phyloP scores from a whole-genome alignment of 2,329 filamentous ascomycete genomes.

The Tolypocladium endophyticum region DNA sequence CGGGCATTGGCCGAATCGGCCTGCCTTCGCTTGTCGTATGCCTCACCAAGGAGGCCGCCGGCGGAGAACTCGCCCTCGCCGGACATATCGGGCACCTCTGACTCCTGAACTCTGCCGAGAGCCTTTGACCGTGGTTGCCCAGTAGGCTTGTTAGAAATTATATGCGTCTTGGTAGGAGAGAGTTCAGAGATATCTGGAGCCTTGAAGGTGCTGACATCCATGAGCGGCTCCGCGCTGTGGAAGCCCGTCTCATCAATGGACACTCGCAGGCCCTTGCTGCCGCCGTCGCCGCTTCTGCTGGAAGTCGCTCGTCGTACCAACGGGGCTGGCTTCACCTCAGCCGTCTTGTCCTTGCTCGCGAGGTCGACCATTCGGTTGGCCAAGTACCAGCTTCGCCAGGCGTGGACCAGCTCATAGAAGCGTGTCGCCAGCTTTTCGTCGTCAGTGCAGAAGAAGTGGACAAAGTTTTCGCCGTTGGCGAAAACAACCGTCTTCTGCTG shows the following conservation, averaged over 20 bases:
- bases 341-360: slow-evolving; percentile 23
- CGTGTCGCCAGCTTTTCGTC: slow-evolving; percentile 54
- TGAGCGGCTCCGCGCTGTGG: slow-evolving; percentile 4
- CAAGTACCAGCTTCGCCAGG: slow-evolving; percentile 88
- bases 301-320: neutral
- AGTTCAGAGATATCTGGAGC: slow-evolving; percentile 2
- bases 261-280: slow-evolving; percentile 30
- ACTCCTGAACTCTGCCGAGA: neutral
- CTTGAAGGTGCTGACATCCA: slow-evolving; percentile 8
- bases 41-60: slow-evolving; percentile 39
- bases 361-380: slow-evolving; percentile 55
- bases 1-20: slow-evolving; percentile 14
- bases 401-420: slow-evolving; percentile 63
- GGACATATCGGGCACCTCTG: neutral
- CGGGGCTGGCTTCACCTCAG: slow-evolving; percentile 4
- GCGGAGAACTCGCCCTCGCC: slow-evolving; percentile 34
- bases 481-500: slow-evolving; percentile 85
- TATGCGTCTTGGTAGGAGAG: neutral
- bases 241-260: slow-evolving; percentile 3
- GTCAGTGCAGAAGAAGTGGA: slow-evolving; percentile 83
- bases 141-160: neutral
- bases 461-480: slow-evolving; percentile 70
- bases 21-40: slow-evolving; percentile 36
- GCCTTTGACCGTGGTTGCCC: neutral
- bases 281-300: slow-evolving; percentile 1